phyloP scores from a whole-genome alignment of 179 eudicot genomes.

The Carnegiea gigantea region DNA sequence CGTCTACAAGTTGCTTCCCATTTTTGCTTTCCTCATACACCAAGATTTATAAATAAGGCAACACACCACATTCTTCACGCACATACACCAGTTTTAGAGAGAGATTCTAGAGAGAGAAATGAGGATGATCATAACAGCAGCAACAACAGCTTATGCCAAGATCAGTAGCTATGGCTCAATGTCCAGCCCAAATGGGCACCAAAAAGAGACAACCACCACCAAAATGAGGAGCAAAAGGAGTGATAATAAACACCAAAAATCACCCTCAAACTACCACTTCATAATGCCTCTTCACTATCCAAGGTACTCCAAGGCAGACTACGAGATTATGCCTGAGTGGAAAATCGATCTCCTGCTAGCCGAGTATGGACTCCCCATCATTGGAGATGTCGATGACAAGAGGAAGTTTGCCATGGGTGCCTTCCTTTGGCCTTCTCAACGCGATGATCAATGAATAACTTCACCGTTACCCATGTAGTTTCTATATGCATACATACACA shows the following conservation, averaged over 20 bases:
- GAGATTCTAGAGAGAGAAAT: conserved; percentile 5
- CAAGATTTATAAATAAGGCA: neutral
- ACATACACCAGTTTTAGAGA: neutral
- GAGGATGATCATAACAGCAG: neutral
- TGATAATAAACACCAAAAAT: neutral
- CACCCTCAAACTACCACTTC: conserved; percentile 18
- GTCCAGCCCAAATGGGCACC: neutral
- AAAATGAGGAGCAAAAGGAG: neutral
- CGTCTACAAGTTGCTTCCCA: neutral
- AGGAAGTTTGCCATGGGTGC: conserved; percentile 57
- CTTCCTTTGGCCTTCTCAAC: conserved; percentile 41
- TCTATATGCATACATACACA: neutral
- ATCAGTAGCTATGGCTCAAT: neutral
- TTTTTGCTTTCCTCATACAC: neutral
- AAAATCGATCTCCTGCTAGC: conserved; percentile 36
- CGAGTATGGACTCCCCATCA: conserved; percentile 39
- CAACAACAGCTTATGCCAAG: neutral
- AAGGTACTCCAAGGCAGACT: conserved; percentile 38
- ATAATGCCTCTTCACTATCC: conserved; percentile 58
- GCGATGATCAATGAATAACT: neutral
- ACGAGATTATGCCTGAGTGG: conserved; percentile 53
- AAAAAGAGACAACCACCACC: neutral
- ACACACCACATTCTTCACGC: neutral
- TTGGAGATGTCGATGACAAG: conserved; percentile 37
- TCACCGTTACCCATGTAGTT: neutral